These are phyloP conservation scores for Ascodesmis nigricans DNA, from an alignment of 495 filamentous ascomycete genomes.

Conservation along the genomic window DNA sequence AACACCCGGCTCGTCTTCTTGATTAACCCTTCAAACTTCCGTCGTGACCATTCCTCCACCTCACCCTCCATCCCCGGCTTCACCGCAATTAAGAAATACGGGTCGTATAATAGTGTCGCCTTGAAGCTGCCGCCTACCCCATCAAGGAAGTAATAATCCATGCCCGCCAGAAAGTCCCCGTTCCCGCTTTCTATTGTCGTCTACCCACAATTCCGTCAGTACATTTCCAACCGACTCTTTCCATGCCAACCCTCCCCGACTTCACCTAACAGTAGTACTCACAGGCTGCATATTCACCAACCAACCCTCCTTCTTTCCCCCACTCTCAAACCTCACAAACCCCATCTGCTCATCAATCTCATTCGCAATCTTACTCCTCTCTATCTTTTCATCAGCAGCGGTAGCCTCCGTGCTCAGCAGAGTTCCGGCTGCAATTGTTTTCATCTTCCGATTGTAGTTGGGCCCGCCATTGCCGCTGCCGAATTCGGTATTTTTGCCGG, in stretches of 20 bases:
- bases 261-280: conserved; percentile 4
- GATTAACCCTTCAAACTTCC: conserved; percentile 57
- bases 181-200: conserved; percentile 73
- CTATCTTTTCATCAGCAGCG: conserved; percentile 55
- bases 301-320: conserved; percentile 72
- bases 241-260: not conserved
- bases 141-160: conserved; percentile 95
- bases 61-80: conserved; percentile 51
- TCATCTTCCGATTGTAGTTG: conserved; percentile 25
- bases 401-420: conserved; percentile 61
- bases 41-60: conserved; percentile 84
- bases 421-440: conserved; percentile 55
- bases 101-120: conserved; percentile 85
- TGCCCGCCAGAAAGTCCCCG: conserved; percentile 54
- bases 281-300: conserved; percentile 74
- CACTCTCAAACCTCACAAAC: conserved; percentile 78
- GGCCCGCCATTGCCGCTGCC: conserved; percentile 15
- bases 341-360: conserved; percentile 86
- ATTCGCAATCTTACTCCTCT: conserved; percentile 62
- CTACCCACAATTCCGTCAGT: not conserved
- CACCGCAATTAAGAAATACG: conserved; percentile 84
- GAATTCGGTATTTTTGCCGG: no score
- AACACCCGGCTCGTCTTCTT: conserved; percentile 56
- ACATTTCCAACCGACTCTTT: not conserved
- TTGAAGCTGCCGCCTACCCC: conserved; percentile 89